Evolutionary conservation across 2,329 filamentous ascomycete genomes (phyloP), one percentile per base, ranked within the genome.

Genomic region (Penicillium expansum): DNA sequence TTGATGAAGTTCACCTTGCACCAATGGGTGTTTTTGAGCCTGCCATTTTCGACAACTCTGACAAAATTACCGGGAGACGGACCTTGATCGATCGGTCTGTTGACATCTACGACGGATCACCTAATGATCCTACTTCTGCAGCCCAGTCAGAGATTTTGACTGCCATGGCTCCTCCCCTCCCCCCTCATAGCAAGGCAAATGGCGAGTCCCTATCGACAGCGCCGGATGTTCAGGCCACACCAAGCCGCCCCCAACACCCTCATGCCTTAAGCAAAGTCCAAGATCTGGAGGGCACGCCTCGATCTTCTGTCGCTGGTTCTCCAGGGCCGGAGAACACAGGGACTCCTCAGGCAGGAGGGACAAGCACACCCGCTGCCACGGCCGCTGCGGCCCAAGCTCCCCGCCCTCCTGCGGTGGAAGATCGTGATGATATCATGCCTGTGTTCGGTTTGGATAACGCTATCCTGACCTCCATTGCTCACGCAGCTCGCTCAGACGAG

Each of bases 11-110:
- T 22, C 90, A 96, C 65, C 82, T 99, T n/a, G 89, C 94, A 0
- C 89, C 92, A 1, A 91, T 96, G 88, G 92, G 92, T n/a, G 90
- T 92, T 67, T 97, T 95, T 73, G 89, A 93, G 58, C 93, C 94
- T 0, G 79, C 84, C 2, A 88, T 97, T 53, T 96, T 97, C 65
- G 91, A 96, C 70, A 88, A 92, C 66, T 85, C 83, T 29, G 77
- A 83, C 35, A 99, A 99, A 78, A 83, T 97, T 11, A 79, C 82
- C 20, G 88, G 90, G 41, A 86, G 93, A 48, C 85, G 91, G 62
- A 92, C 88, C 68, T 80, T 97, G 22, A 86, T 97, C 32, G 87
- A 91, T 54, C 88, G 90, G 37, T 97, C 93, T 0, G 92, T 92
- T 67, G 96, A 99, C 71, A 86, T 95, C 13, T 99, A 99, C 73